phyloP scores from a whole-genome alignment of 1,139 yeast genomes.

The Pichia sp. region DNA sequence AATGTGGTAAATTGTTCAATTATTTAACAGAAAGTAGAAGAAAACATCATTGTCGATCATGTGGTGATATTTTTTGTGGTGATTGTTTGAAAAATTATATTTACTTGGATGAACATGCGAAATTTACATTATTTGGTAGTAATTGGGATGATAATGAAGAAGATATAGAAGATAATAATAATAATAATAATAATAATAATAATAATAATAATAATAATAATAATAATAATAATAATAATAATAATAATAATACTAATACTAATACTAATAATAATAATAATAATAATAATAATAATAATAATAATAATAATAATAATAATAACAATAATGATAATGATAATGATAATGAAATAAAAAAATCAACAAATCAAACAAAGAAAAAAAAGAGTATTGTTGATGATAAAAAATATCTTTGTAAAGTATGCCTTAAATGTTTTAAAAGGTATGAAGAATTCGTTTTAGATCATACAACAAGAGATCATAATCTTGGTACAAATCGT shows the following conservation, averaged over 20 bases:
- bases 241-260: constrained; percentile 48
- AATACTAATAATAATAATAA: background rate
- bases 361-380: background rate
- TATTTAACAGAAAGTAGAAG: constrained; percentile 57
- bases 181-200: background rate
- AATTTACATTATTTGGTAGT: constrained; percentile 57
- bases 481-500: constrained; percentile 24
- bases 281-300: constrained; percentile 16
- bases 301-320: constrained; percentile 4
- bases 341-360: background rate
- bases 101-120: constrained; percentile 63
- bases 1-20: constrained; percentile 61
- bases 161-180: background rate
- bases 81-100: constrained; percentile 51
- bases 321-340: constrained; percentile 1
- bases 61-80: constrained; percentile 88
- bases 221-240: background rate
- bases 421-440: constrained; percentile 68
- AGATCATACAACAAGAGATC: constrained; percentile 30
- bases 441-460: constrained; percentile 53
- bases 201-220: background rate
- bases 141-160: constrained; percentile 16
- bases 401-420: constrained; percentile 50
- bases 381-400: constrained; percentile 2
- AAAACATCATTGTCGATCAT: constrained; percentile 88